phyloP scores from a whole-genome alignment of 2,329 filamentous ascomycete species.

The Phoma sp. region DNA sequence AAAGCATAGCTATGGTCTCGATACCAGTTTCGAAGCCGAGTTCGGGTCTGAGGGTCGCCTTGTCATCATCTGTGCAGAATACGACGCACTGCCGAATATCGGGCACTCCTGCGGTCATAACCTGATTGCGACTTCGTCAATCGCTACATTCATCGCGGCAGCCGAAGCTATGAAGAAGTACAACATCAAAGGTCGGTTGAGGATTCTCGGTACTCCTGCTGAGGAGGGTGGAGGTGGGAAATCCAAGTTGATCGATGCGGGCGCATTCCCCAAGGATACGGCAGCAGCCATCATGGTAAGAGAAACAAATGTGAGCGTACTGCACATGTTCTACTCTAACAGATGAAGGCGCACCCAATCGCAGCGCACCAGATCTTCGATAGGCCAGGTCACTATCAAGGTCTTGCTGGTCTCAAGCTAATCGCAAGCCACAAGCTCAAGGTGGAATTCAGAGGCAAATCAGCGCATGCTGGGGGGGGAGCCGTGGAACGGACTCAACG shows the following conservation, averaged over 20 bases:
- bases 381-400: conserved; percentile 19
- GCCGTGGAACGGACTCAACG: conserved; percentile 51
- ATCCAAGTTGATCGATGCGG: conserved; percentile 54
- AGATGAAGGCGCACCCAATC: conserved; percentile 28
- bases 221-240: conserved; percentile 62
- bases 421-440: conserved; percentile 27
- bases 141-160: conserved; percentile 56
- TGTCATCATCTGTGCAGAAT: conserved; percentile 56
- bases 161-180: conserved; percentile 53
- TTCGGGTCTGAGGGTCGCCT: conserved; percentile 38
- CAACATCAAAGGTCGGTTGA: conserved; percentile 52
- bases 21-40: conserved; percentile 43
- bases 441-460: conserved; percentile 32
- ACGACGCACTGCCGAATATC: conserved; percentile 59
- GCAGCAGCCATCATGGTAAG: conserved; percentile 25
- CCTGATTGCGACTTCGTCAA: conserved; percentile 58
- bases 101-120: conserved; percentile 64
- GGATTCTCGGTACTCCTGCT: conserved; percentile 60
- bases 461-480: conserved; percentile 49
- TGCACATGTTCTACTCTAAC: not conserved
- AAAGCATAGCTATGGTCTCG: conserved; percentile 41
- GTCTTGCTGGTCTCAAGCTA: conserved; percentile 20
- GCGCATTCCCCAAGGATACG: conserved; percentile 46
- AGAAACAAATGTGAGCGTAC: not conserved
- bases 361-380: conserved; percentile 22